Evolutionary conservation across 352 stramenopile species (phyloP), one percentile per base, ranked within the genome.

Genomic region (Globisporangium nunn): DNA sequence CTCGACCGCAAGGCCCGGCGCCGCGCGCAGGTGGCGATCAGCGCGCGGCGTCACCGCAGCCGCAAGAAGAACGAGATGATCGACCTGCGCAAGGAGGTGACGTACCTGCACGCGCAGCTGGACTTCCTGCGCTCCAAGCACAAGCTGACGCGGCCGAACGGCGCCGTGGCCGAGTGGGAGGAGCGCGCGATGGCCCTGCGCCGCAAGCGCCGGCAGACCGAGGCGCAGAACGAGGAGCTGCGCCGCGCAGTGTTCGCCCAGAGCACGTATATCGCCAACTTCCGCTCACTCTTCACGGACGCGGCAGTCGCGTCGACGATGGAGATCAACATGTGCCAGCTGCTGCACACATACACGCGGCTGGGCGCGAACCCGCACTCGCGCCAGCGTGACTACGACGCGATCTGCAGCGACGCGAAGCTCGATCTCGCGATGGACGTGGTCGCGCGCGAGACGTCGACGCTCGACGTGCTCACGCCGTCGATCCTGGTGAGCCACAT

Each of bases 261-360:
- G 52, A 61, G 71, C 7, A 50, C 58, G 39, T 85, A 84, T 50
- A 66, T 87, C 33, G 28, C 47, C 8, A 70, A 66, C 14, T 66
- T 87, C 35, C 67, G 75, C 43, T 44, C 57, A 5, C 29, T 77
- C 4, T 73, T 87, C 40, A 58, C 55, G 8, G 71, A 65, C 50
- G 56, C 72, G 7, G 52, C 52, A 15, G 47, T 66, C n/a, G 58
- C 58, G 15, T 55, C 54, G 0, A 30, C 62, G 11, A 43, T 17
- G 18, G 70, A 76, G 23, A 57, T 85, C 8, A 81, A 85, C 63
- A 74, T 85, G 70, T 58, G 62, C 30, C 68, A 71, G 31, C 46
- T 85, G 28, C 49, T 87, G 17, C 74, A 87, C 52, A 85, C 72
- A 6, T 85, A 75, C 64, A 85, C 74, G n/a, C 67, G 59, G 5